phyloP scores from a whole-genome alignment of 2,329 filamentous ascomycete species.

The Xenosphaeropsis pyriputrescens region DNA sequence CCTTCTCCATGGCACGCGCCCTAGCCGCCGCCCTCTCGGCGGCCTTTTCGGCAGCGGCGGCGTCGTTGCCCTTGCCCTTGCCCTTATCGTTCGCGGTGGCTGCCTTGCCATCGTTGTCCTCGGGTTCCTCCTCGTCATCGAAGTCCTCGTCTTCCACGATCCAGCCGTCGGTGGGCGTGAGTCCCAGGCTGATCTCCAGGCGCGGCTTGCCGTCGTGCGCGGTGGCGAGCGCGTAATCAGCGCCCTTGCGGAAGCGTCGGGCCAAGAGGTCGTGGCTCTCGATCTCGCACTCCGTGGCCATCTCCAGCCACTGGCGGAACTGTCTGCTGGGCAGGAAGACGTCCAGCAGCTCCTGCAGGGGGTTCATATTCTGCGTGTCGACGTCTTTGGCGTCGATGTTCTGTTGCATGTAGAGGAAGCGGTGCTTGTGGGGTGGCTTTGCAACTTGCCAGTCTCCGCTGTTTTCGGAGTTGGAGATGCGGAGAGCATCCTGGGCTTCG shows the following conservation, averaged over 20 bases:
- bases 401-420: slow-evolving; percentile 66
- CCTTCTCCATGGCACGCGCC: slow-evolving; percentile 7
- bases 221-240: slow-evolving; percentile 88
- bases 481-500: slow-evolving; percentile 41
- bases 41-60: slow-evolving; percentile 1
- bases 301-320: slow-evolving; percentile 80
- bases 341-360: slow-evolving; percentile 67
- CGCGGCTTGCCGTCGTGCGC: slow-evolving; percentile 65
- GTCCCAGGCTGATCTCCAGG: slow-evolving; percentile 72
- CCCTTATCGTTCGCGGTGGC: slow-evolving; percentile 16
- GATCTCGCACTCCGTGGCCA: slow-evolving; percentile 64
- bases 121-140: slow-evolving; percentile 23
- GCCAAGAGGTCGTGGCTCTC: slow-evolving; percentile 66
- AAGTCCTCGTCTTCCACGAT: slow-evolving; percentile 51
- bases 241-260: slow-evolving; percentile 70
- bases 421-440: slow-evolving; percentile 86
- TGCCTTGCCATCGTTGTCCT: slow-evolving; percentile 9
- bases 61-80: slow-evolving; percentile 10
- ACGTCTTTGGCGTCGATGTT: slow-evolving; percentile 15
- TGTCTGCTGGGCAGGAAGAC: slow-evolving; percentile 70
- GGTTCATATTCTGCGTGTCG: slow-evolving; percentile 21
- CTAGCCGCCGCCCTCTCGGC: slow-evolving; percentile 9
- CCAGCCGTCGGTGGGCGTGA: slow-evolving; percentile 80
- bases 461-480: slow-evolving; percentile 27
- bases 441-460: slow-evolving; percentile 58